Base-by-base conservation (phyloP, 2,329 filamentous ascomycete genomes). In the Grosmannia clavigera region DNA sequence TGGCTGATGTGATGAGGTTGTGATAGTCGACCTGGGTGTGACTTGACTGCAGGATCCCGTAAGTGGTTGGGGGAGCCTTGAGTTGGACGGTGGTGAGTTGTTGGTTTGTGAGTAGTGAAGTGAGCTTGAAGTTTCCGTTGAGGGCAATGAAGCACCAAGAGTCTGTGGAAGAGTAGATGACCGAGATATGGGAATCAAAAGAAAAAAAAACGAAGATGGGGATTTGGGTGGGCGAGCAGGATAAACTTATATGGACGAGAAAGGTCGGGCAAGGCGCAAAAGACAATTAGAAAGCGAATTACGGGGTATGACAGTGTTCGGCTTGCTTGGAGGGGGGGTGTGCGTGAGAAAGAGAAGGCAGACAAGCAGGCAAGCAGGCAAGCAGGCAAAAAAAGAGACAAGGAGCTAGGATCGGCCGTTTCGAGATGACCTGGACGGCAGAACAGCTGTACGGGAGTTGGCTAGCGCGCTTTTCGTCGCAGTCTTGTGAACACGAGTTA, bases 331-430 rank as follows among this genome's bases (percentile, higher is more conserved):
- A 19, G 50, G 16, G 27, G 27, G 50, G 50, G 50, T 27, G 50
- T 12, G 50, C 9, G 50, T 31, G 43, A 38, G 25, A 7, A 33
- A 27, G n/a, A 53, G n/a, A 53, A 40, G 29, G 22, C 33, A 22
- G 22, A 12, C 7, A 38, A 9, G 19, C 46, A 38, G 38, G 16
- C 27, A 55, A 27, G 40, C 25, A 43, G 51, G 19, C 35, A 27
- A 22, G n/a, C n/a, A n/a, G n/a, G n/a, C n/a, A n/a, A n/a, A 22
- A 27, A 31, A 38, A 19, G 12, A 31, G 16, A 22, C 14, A 48
- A 22, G 35, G 31, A 46, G 52, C 62, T 59, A 60, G 61, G 62
- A 64, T 62, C 62, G 62, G 55, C 61, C 62, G 62, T 64, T 64
- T 62, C 58, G 61, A 59, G 62, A 64, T 62, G 61, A 64, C 60